Evolutionary conservation across 805 yeast genomes (phyloP), one percentile per base, ranked within the genome.

Genomic region (Isabelozyma gotoi): DNA sequence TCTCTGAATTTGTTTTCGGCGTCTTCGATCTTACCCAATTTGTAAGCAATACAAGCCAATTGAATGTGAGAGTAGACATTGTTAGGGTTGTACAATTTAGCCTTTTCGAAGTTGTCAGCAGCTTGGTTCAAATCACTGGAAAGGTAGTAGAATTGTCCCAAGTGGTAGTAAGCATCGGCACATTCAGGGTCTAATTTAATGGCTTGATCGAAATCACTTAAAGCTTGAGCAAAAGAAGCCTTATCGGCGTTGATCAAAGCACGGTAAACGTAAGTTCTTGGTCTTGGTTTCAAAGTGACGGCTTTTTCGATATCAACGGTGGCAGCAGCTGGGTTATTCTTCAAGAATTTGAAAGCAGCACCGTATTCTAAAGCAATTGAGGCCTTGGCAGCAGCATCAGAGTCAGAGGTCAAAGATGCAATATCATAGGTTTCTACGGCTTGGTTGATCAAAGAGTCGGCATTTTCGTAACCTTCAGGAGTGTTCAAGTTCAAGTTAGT

Each of bases 51-150:
- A 66, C 97, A 94, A 31, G 97, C 98, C 51, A 88, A 75, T 74
- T 92, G 99, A 61, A 94, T 88, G 68, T 84, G 85, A 37, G 97
- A 84, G 59, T 83, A 88, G 46, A 89, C 82, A 63, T 88, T 92
- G 12, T 78, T 68, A 46, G 85, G 82, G 68, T 89, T 88, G 57
- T 81, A 73, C 51, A 80, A 80, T 60, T 84, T 82, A 37, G 96
- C 85, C 67, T 82, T 84, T 55, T 77, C 77, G 62, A 90, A 94
- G 68, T 87, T 82, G 33, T 63, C 70, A 57, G 82, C 78, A 31
- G 99, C 97, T 50, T 81, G 74, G 32, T 68, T 70, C 58, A 86
- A 80, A 48, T 88, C 87, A 49, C 84, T 84, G 49, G 88, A 81
- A 57, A 94, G 73, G 71, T 91, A 92, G 65, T 78, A 80, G 62